Percentiles rank a stretch among this genome's conserved stretches.
These are phyloP conservation scores for Phytophthora macrochlamydospora DNA, from an alignment of 352 stramenopile species.

Conservation along the genomic window DNA sequence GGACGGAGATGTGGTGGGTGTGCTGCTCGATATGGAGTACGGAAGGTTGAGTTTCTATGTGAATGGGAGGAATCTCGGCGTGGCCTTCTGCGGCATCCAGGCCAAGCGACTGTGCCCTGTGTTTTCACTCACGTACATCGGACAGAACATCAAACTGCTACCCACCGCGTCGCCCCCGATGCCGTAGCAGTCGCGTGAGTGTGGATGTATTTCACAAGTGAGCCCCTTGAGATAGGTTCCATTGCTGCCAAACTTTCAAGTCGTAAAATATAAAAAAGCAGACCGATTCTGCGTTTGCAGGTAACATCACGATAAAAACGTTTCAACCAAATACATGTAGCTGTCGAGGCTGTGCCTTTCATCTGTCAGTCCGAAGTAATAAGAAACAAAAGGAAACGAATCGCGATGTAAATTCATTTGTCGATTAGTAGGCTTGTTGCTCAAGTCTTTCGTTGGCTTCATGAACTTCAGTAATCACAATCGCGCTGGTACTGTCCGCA, in stretches of 20 bases:
- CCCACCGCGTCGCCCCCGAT: slow-evolving; percentile 59
- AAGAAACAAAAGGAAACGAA: too few relatives aligned
- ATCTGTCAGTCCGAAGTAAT: too few relatives aligned
- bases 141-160: slow-evolving; percentile 70
- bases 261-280: neutral
- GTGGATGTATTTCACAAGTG: slow-evolving; percentile 18
- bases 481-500: too few relatives aligned
- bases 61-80: slow-evolving; percentile 75
- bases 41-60: slow-evolving; percentile 79
- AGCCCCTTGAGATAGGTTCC: slow-evolving; percentile 1
- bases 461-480: too few relatives aligned
- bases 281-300: neutral
- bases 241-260: neutral
- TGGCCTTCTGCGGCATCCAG: slow-evolving; percentile 70
- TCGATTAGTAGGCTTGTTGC: too few relatives aligned
- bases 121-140: slow-evolving; percentile 73
- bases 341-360: neutral
- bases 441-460: too few relatives aligned
- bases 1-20: slow-evolving; percentile 75
- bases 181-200: slow-evolving; percentile 24
- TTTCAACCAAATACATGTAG: neutral
- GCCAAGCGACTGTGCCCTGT: slow-evolving; percentile 66
- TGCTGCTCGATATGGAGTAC: slow-evolving; percentile 80
- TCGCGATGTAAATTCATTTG: too few relatives aligned
- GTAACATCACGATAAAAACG: slow-evolving; percentile 3